These are phyloP conservation scores for Suillus subluteus DNA, from an alignment of 768 basidiomycete genomes.

Conservation along the genomic window DNA sequence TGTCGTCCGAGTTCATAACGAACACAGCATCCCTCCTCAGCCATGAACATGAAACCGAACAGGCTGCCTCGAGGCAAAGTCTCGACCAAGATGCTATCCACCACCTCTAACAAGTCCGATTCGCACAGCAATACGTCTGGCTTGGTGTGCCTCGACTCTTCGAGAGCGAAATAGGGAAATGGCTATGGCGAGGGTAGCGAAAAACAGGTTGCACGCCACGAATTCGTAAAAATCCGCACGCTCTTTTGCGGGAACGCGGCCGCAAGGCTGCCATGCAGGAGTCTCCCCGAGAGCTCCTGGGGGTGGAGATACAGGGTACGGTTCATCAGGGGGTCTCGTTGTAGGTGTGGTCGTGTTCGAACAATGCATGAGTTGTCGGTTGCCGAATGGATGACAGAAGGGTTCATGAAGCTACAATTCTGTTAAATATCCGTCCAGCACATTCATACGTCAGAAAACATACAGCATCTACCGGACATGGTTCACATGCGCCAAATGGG, in stretches of 20 bases:
- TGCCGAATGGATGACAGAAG: constrained; percentile 95
- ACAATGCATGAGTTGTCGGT: constrained; percentile 88
- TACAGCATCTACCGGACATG: constrained; percentile 67
- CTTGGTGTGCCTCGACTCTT: constrained; percentile 71
- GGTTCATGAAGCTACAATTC: constrained; percentile 74
- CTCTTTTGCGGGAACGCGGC: constrained; percentile 79
- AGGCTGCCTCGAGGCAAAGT: background rate
- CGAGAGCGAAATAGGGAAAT: constrained; percentile 72
- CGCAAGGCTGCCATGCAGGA: constrained; percentile 92
- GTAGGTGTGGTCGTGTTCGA: constrained; percentile 33
- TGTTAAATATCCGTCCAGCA: constrained; percentile 13
- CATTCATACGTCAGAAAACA: constrained; percentile 28
- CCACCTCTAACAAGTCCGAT: constrained; percentile 67
- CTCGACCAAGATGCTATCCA: constrained; percentile 12
- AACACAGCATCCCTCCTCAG: background rate
- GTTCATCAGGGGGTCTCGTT: constrained; percentile 22
- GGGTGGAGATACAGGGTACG: constrained; percentile 16
- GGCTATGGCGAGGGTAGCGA: constrained; percentile 66
- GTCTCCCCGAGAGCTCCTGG: constrained; percentile 50
- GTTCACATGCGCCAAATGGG: constrained; percentile 62
- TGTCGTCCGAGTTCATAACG: background rate
- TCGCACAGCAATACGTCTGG: constrained; percentile 81
- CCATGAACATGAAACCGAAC: background rate
- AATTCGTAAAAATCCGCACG: constrained; percentile 92
- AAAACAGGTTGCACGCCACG: constrained; percentile 78